Evolutionary conservation across 495 filamentous ascomycete species (phyloP).

Genomic region (Elasticomyces elasticus): DNA sequence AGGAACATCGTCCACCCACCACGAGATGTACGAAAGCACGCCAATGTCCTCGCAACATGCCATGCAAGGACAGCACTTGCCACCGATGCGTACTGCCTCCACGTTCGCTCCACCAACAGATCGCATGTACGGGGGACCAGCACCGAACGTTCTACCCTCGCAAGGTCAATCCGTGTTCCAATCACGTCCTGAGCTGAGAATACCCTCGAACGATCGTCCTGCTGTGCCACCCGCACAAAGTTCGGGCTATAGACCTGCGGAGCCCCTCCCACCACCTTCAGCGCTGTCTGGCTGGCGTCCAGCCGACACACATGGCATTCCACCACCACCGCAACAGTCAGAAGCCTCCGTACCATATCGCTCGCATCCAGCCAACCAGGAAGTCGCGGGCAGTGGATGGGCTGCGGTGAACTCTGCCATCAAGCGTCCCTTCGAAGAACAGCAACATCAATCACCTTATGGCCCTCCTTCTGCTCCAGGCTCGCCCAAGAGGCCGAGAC

Average conservation of each 20-base stretch:
- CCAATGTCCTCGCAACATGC: neutral
- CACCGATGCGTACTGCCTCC: slow-evolving; percentile 2
- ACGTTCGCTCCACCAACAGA: neutral
- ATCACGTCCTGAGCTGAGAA: neutral
- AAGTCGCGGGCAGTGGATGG: slow-evolving; percentile 5
- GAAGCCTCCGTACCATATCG: slow-evolving; percentile 2
- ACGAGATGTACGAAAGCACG: slow-evolving; percentile 10
- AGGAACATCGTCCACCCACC: slow-evolving; percentile 1
- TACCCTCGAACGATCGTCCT: neutral
- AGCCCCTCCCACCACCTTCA: slow-evolving; percentile 17
- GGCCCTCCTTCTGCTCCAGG: slow-evolving; percentile 16
- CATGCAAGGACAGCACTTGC: neutral
- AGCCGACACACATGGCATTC: slow-evolving; percentile 6
- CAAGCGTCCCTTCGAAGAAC: slow-evolving; percentile 16
- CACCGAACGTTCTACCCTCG: neutral
- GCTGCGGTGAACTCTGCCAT: slow-evolving; percentile 15
- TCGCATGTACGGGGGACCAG: neutral
- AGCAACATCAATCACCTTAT: slow-evolving; percentile 3
- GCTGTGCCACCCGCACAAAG: neutral
- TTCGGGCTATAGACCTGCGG: neutral
- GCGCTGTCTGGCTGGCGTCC: slow-evolving; percentile 14
- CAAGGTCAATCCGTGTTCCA: neutral
- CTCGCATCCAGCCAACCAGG: neutral
- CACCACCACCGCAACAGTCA: slow-evolving; percentile 14
- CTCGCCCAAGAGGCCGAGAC: slow-evolving; percentile 32